A percentile compares a stretch with the other conserved stretches of the same genome.
Evolutionary conservation across 2,329 filamentous ascomycete genomes (phyloP).

Genomic region (Sarocladium oryzae): DNA sequence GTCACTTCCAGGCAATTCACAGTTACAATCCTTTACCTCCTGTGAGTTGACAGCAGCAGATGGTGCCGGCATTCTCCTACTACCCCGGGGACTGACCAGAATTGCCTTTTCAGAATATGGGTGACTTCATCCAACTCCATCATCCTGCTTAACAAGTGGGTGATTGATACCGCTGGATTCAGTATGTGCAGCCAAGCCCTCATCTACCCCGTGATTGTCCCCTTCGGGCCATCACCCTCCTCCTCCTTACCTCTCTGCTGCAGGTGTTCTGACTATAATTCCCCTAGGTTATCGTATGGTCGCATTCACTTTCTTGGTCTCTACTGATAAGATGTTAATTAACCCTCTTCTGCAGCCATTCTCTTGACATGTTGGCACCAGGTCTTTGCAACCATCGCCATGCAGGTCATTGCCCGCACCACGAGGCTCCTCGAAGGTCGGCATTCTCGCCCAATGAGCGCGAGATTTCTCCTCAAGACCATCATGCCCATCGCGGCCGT

Average conservation of each 20-base stretch:
- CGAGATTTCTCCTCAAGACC: slow-evolving; percentile 52
- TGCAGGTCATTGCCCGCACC: slow-evolving; percentile 58
- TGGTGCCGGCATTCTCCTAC: too few relatives aligned
- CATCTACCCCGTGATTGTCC: neutral
- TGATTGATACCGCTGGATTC: slow-evolving; percentile 69
- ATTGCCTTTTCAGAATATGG: slow-evolving; percentile 51
- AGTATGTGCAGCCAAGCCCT: slow-evolving; percentile 43
- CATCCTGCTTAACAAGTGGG: slow-evolving; percentile 90
- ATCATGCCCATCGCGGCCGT: slow-evolving; percentile 61
- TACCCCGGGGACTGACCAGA: neutral
- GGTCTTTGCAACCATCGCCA: slow-evolving; percentile 58
- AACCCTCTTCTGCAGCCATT: slow-evolving; percentile 30
- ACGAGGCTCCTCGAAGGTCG: slow-evolving; percentile 58
- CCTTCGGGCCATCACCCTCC: neutral
- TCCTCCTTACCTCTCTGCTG: slow-evolving; percentile 18
- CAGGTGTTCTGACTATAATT: slow-evolving; percentile 3
- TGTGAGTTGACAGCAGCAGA: neutral
- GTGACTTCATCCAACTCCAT: slow-evolving; percentile 79
- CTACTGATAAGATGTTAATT: neutral
- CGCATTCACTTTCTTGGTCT: slow-evolving; percentile 14
- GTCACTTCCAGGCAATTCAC: neutral
- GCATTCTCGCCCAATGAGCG: slow-evolving; percentile 54
- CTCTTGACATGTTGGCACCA: slow-evolving; percentile 64
- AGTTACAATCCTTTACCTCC: neutral
- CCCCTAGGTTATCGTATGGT: slow-evolving; percentile 28